Evolutionary conservation across 495 filamentous ascomycete genomes (phyloP), one percentile per base, ranked within the genome.

Genomic region (Podospora didyma): DNA sequence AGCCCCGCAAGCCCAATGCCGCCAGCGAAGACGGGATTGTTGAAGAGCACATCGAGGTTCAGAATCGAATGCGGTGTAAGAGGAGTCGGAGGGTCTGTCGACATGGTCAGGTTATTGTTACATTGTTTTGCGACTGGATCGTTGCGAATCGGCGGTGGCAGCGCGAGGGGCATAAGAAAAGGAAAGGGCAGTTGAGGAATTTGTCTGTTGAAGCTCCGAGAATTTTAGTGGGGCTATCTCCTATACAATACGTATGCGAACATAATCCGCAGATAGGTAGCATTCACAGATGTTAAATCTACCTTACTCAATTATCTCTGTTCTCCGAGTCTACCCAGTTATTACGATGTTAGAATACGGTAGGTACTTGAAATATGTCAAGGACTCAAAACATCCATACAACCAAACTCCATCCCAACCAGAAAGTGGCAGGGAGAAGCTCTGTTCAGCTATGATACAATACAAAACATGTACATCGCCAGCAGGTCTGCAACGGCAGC

Each of bases 1-100:
- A 97, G 79, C 21, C 85, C 89, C 61, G 91, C 92, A 22, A 98
- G 88, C 57, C 95, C 95, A 54, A 97, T 74, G 63, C 83, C 83
- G 58, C 80, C 80, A 17, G 80, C 80, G 62, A 83, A 83, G 47
- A 83, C 71, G 22, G 80, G 80, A 58, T 83, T 83, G 42, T 73
- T 73, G 63, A 82, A 75, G 61, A 83, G 74, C 28, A 64, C 70
- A 74, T 81, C 73, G 64, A 83, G 62, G 57, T 69, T 64, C 42
- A 79, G 59, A 54, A 76, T 51, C 16, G 69, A 69, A 11, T 24
- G 46, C 10, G 55, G 44, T 28, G 59, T 20, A 37, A 56, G 42
- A 37, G 52, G 22, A 34, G 37, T 47, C 59, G 9, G 35, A 39
- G 37, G 42, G 19, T 47, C 24, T 49, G 51, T 26, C 46, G 54